phyloP scores from a whole-genome alignment of 2,329 filamentous ascomycete species.

The Penicillium vulpinum region DNA sequence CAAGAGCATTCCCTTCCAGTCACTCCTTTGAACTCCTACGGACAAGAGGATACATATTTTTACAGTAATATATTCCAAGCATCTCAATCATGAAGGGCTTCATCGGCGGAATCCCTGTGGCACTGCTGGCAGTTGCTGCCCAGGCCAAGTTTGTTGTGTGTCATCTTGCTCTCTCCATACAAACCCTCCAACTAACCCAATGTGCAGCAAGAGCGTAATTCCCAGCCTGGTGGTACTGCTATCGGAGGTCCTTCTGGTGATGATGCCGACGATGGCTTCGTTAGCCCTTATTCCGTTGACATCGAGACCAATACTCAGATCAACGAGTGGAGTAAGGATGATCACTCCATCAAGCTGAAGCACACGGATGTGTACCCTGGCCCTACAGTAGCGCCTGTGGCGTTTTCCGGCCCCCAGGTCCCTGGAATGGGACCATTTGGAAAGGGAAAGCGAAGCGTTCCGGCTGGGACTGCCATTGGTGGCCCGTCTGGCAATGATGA shows the following conservation, averaged over 20 bases:
- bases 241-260: conserved; percentile 24
- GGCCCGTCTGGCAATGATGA: conserved; percentile 27
- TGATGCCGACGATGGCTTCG: conserved; percentile 18
- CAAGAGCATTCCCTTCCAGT: conserved; percentile 15
- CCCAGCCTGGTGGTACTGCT: conserved; percentile 14
- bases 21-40: conserved; percentile 19
- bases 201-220: conserved; percentile 8
- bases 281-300: conserved; percentile 9
- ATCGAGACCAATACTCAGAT: conserved; percentile 17
- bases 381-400: background rate
- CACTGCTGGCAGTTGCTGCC: conserved; percentile 35
- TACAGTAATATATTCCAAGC: conserved; percentile 12
- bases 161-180: background rate
- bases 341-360: conserved; percentile 25
- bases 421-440: conserved; percentile 16
- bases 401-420: background rate
- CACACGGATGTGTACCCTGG: conserved; percentile 15
- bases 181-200: background rate
- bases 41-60: conserved; percentile 1
- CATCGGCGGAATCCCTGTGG: conserved; percentile 37
- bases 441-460: conserved; percentile 18
- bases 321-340: conserved; percentile 21
- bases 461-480: conserved; percentile 21
- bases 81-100: conserved; percentile 38
- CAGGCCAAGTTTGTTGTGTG: conserved; percentile 28